These are phyloP conservation scores for Colletotrichum orchidophilum DNA, from an alignment of 2,329 filamentous ascomycete species.

Conservation along the genomic window DNA sequence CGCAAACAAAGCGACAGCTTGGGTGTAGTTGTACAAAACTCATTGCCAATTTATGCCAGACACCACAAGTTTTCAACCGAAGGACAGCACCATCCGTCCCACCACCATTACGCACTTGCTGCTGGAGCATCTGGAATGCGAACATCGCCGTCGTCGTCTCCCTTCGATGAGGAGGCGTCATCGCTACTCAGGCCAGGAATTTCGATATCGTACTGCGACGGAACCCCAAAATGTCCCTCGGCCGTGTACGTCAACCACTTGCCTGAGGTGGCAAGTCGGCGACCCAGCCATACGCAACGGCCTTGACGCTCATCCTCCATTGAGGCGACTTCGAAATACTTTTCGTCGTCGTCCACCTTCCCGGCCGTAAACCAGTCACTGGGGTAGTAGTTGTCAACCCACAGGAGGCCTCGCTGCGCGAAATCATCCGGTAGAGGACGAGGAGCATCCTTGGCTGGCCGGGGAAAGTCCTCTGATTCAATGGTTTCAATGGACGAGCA, in stretches of 20 bases:
- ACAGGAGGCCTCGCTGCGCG: slow-evolving; percentile 70
- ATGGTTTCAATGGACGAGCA: neutral
- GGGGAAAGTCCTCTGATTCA: slow-evolving; percentile 56
- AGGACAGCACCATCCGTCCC: no score
- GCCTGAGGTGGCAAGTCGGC: slow-evolving; percentile 52
- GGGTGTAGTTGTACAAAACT: no score
- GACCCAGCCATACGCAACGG: slow-evolving; percentile 67
- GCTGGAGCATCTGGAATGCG: neutral
- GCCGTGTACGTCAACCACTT: slow-evolving; percentile 61
- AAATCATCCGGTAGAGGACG: slow-evolving; percentile 76
- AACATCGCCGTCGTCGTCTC: neutral
- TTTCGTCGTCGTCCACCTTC: slow-evolving; percentile 72
- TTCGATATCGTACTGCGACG: slow-evolving; percentile 45
- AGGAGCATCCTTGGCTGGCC: slow-evolving; percentile 51
- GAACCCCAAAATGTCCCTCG: slow-evolving; percentile 50
- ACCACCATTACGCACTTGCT: neutral
- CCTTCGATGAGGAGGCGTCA: no score
- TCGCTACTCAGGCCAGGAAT: neutral
- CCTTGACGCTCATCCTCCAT: slow-evolving; percentile 66
- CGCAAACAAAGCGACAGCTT: no score
- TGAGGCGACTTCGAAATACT: slow-evolving; percentile 68
- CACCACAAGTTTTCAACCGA: no score
- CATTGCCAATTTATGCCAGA: no score
- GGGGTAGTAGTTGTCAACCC: slow-evolving; percentile 67
- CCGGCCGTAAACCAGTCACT: slow-evolving; percentile 65